Base-by-base conservation (phyloP, 78 protist species). In the Dictyostelium brefeldianum region DNA sequence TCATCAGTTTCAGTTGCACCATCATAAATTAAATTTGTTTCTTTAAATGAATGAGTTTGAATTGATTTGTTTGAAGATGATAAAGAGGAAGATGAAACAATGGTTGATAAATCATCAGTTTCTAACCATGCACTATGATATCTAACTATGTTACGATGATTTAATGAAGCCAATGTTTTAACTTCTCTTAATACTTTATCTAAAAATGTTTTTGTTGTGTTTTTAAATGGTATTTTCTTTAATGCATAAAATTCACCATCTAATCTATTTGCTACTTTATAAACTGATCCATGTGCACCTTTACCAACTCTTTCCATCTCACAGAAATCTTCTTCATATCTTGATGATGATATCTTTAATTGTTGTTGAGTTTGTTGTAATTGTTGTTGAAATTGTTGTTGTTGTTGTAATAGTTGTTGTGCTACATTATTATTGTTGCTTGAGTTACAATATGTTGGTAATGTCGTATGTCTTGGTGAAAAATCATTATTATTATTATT, bases 51-150 rank as follows among this genome's bases (percentile, higher is more conserved):
- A 36, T 36, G 43, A 2, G 43, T 36, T 36, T 36, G 43, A 36
- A 36, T 36, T 36, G 43, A 36, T 2, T 36, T 36, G 50, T 22
- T 65, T 20, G 43, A 36, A 4, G 71, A 36, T 51, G 85, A 67
- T 62, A 54, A 46, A 18, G 81, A 78, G 29, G 15, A 46, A 70
- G 67, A 78, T 36, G 20, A 18, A 15, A 18, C 67, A 57, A 17
- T n/a, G 67, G 51, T 22, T n/a, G 54, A 46, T 53, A 50, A 9
- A 14, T 59, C 74, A 3, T 87, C 84, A 5, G 82, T 71, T 31
- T 94, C 96, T 10, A 94, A 69, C 96, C 96, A 94, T 15, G 96
- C 96, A 5, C 80, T 57, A 47, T 94, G 92, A 29, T 83, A 94
- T 73, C 96, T 57, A 53, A 83, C 90, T 41, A 94, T 83, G 47